phyloP scores from a whole-genome alignment of 2,329 filamentous ascomycete species.

The Botrytis aclada region DNA sequence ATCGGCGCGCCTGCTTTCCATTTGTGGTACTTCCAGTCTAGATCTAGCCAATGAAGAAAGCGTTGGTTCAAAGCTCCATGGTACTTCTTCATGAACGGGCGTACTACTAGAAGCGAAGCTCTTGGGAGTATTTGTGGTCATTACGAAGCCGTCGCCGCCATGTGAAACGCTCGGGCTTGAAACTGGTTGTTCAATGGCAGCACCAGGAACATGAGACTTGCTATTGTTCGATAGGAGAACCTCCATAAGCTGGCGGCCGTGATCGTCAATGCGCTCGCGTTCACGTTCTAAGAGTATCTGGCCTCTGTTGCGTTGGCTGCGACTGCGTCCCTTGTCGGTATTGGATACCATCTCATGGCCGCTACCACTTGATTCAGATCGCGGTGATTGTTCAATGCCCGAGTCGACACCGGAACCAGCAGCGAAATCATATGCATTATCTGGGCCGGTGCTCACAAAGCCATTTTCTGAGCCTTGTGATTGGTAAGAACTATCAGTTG shows the following conservation, averaged over 20 bases:
- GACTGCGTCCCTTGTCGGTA: not conserved
- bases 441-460: not conserved
- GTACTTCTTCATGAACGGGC: not conserved
- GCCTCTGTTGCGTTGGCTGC: not conserved
- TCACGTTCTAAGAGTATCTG: not conserved
- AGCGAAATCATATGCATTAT: not conserved
- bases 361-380: not conserved
- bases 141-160: not conserved
- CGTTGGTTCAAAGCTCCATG: not conserved
- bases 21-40: not conserved
- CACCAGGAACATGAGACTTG: not conserved
- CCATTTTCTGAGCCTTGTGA: not conserved
- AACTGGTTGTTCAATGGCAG: not conserved
- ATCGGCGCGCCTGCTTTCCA: not conserved
- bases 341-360: not conserved
- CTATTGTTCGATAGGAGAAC: not conserved
- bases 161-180: not conserved
- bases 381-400: not conserved
- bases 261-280: not conserved
- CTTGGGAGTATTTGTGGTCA: not conserved
- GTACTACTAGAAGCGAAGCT: not conserved
- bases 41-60: not conserved
- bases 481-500: constrained; percentile 5
- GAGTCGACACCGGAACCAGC: not conserved
- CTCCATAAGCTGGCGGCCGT: not conserved